Base-by-base conservation (phyloP, 2,329 filamentous ascomycete species). In the Helicocarpus griseus region DNA sequence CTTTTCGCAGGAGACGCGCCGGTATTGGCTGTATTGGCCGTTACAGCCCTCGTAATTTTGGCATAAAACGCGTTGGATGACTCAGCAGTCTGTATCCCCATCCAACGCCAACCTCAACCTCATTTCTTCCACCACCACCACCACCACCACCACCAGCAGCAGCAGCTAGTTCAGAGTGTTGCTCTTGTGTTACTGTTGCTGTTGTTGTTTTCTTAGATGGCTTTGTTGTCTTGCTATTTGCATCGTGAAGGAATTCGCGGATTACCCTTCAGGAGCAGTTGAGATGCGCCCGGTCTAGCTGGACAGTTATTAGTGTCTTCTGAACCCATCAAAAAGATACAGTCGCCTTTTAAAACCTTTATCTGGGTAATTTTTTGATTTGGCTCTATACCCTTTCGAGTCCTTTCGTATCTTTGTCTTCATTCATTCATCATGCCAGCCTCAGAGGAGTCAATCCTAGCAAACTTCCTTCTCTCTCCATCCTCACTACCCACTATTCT, bases 401-500 rank as follows among this genome's bases (percentile, higher is more conserved):
- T 21, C 14, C 6, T 26, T 28, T 24, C n/a, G 17, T 13, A 21
- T 13, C 21, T 4, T 24, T 36, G 13, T 26, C 22, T 9, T 35
- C n/a, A 47, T 26, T 36, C 22, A 36, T 36, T 9, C 21, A 73
- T 56, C 54, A 89, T 89, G 85, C 74, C 86, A 3, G 83, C 85
- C 7, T 84, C 82, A 41, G 89, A 95, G 71, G 75, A 80, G 51
- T 78, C 81, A 26, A 86, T 95, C 57, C 78, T 95, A 48, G 77
- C 77, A 61, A 84, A 85, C 68, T 94, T 91, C 66, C 80, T 95
- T 53, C 78, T 94, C 33, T 77, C 84, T 28, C 86, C 89, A 11
- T 83, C 88, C 6, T 78, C 85, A 26, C 75, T 95, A 35, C 83
- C 86, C 39, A 79, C 84, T 56, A 79, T 89, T 62, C 74, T 89